These are phyloP conservation scores for Hygrophorus pudorinus DNA, from an alignment of 768 basidiomycete species.

Conservation along the genomic window DNA sequence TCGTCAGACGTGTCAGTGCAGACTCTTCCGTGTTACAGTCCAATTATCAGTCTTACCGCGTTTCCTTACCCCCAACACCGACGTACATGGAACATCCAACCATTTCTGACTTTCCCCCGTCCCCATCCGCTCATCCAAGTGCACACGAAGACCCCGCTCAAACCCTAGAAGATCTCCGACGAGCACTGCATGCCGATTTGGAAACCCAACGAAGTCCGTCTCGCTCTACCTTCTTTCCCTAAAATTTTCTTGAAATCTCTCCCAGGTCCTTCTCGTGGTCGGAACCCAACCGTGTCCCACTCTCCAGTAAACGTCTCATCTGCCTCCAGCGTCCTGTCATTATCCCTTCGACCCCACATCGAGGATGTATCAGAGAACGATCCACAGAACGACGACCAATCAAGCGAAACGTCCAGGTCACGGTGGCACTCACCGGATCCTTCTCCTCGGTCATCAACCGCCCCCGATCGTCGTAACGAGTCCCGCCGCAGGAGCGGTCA, in stretches of 20 bases:
- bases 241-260: not conserved
- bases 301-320: constrained; percentile 5
- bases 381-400: not conserved
- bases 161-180: constrained; percentile 29
- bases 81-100: constrained; percentile 23
- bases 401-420: not conserved
- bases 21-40: constrained; percentile 26
- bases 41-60: constrained; percentile 22
- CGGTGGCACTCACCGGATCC: not conserved
- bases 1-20: constrained; percentile 21
- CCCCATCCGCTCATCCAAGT: constrained; percentile 2
- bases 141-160: constrained; percentile 17
- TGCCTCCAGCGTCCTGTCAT: constrained; percentile 17
- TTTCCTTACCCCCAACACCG: constrained; percentile 23
- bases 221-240: constrained; percentile 1
- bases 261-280: too few relatives aligned
- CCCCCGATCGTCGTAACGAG: constrained; percentile 2
- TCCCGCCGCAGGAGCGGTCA: constrained; percentile 27
- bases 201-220: constrained; percentile 9
- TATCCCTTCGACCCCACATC: constrained; percentile 31
- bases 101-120: not conserved
- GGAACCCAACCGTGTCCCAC: not conserved
- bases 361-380: constrained; percentile 30
- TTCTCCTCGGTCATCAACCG: constrained; percentile 1
- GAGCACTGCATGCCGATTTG: constrained; percentile 23